phyloP scores from a whole-genome alignment of 495 filamentous ascomycete species.

The Aspergillus sclerotiicarbonarius region DNA sequence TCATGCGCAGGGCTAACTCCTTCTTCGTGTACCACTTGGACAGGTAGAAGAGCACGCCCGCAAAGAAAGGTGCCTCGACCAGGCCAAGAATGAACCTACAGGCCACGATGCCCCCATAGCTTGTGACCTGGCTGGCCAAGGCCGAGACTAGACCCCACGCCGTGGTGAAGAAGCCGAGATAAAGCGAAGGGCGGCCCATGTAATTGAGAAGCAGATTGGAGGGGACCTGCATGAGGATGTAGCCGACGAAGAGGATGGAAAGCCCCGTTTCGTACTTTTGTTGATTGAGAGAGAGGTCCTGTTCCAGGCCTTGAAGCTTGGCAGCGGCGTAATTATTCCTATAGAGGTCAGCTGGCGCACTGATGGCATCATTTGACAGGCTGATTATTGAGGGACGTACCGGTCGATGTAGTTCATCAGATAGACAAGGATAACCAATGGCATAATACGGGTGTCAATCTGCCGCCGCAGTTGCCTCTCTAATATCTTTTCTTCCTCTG shows the following conservation, averaged over 20 bases:
- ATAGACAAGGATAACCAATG: slow-evolving; percentile 54
- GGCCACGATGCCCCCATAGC: slow-evolving; percentile 52
- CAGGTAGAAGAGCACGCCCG: slow-evolving; percentile 52
- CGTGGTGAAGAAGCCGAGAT: slow-evolving; percentile 49
- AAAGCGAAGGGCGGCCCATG: slow-evolving; percentile 48
- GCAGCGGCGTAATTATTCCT: slow-evolving; percentile 58
- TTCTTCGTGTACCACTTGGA: slow-evolving; percentile 61
- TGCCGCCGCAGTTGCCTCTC: slow-evolving; percentile 48
- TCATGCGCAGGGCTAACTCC: slow-evolving; percentile 57
- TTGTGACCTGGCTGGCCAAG: slow-evolving; percentile 50
- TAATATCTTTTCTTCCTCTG: slow-evolving; percentile 42
- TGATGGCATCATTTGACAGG: background rate
- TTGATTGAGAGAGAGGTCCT: slow-evolving; percentile 39
- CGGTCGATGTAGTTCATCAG: slow-evolving; percentile 59
- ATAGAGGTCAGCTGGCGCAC: slow-evolving; percentile 6
- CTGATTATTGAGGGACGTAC: slow-evolving; percentile 19
- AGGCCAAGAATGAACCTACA: slow-evolving; percentile 53
- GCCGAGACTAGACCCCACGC: slow-evolving; percentile 55
- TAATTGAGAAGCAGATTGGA: slow-evolving; percentile 62
- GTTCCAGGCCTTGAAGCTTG: slow-evolving; percentile 51
- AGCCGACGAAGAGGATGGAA: slow-evolving; percentile 53
- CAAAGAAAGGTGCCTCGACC: slow-evolving; percentile 54
- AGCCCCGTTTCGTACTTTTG: slow-evolving; percentile 48
- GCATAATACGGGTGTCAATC: slow-evolving; percentile 56
- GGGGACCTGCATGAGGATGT: slow-evolving; percentile 55